A percentile compares a stretch with the other conserved stretches of the same genome.
Evolutionary conservation across 371 early-diverging fungal species (phyloP).

Genomic region (Apophysomyces ossiformis): DNA sequence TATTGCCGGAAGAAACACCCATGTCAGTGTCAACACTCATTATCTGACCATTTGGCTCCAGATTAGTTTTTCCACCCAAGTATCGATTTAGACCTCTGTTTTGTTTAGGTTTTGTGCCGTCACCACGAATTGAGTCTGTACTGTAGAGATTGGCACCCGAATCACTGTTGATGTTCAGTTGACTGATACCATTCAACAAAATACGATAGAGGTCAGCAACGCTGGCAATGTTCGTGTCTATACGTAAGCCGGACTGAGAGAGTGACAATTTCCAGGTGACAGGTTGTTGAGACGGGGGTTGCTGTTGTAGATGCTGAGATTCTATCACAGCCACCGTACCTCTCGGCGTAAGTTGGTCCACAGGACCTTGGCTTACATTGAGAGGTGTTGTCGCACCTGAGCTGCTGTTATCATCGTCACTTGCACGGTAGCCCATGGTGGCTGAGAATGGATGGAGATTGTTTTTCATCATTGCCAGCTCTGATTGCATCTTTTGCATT

Average conservation of each 20-base stretch:
- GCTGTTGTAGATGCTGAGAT: slow-evolving; percentile 2
- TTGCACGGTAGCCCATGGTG: slow-evolving; percentile 20
- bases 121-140: slow-evolving; percentile 33
- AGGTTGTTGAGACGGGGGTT: slow-evolving; percentile 25
- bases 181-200: slow-evolving; percentile 49
- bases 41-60: slow-evolving; percentile 1
- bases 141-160: slow-evolving; percentile 41
- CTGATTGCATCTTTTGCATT: slow-evolving; percentile 53
- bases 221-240: slow-evolving; percentile 57
- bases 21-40: neutral
- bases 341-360: slow-evolving; percentile 10
- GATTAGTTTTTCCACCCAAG: neutral
- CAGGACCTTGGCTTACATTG: neutral
- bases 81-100: slow-evolving; percentile 17
- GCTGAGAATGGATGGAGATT: slow-evolving; percentile 46
- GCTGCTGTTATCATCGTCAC: slow-evolving; percentile 19
- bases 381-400: slow-evolving; percentile 14
- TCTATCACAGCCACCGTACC: slow-evolving; percentile 18
- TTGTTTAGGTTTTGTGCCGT: slow-evolving; percentile 16
- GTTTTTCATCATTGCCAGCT: slow-evolving; percentile 55
- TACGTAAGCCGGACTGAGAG: slow-evolving; percentile 50
- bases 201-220: slow-evolving; percentile 55
- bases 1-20: neutral
- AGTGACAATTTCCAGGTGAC: slow-evolving; percentile 57
- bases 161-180: slow-evolving; percentile 51